Conservation (phyloP, 176 grass and related monocot species). For the Thinopyrum elongatum region DNA sequence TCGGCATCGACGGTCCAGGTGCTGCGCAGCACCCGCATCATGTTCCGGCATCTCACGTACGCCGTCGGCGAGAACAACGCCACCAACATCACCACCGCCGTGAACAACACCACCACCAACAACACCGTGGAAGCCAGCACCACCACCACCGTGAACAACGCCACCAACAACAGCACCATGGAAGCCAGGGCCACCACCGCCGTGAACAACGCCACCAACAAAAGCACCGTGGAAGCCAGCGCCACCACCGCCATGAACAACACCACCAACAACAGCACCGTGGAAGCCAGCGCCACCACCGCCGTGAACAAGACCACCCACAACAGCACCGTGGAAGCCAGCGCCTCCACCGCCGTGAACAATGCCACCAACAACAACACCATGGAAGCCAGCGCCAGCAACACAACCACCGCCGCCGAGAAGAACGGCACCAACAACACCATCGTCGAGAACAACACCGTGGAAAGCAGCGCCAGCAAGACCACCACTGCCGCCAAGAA, state of each 20-base stretch:
- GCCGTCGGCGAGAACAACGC: slow-evolving; percentile 28
- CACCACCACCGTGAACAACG: background rate
- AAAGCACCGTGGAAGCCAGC: no score
- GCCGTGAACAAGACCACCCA: slow-evolving; percentile 30
- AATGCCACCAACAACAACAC: background rate
- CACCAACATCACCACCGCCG: slow-evolving; percentile 13
- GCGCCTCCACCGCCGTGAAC: background rate
- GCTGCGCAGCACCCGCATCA: slow-evolving; percentile 40
- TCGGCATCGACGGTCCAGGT: slow-evolving; percentile 21
- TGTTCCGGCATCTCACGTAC: slow-evolving; percentile 63
- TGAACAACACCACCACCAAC: background rate
- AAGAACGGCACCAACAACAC: background rate
- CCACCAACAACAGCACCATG: background rate
- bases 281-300: no score
- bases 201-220: background rate
- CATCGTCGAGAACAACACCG: background rate
- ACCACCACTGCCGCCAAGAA: no score
- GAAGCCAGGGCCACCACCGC: background rate
- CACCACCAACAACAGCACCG: no score
- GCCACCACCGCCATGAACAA: no score
- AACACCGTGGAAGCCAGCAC: background rate
- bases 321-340: background rate
- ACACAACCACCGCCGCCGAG: no score
- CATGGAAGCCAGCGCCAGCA: background rate
- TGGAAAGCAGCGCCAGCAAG: no score